Percentiles rank a stretch among this genome's conserved stretches.
These are phyloP conservation scores for Scheffersomyces parashehatae DNA, from an alignment of 1,139 yeast species.

Conservation along the genomic window DNA sequence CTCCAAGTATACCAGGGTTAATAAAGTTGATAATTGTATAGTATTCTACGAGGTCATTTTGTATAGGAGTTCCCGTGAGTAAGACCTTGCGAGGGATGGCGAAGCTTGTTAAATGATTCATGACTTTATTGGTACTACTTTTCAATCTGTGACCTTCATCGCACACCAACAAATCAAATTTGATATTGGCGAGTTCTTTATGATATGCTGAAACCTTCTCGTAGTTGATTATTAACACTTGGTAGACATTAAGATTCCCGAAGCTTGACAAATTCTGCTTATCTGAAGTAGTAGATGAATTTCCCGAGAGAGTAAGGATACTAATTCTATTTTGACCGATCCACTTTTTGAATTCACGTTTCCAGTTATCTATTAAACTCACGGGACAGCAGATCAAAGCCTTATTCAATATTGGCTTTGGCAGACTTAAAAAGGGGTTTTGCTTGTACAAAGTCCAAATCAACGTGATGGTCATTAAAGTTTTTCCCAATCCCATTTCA, in stretches of 20 bases:
- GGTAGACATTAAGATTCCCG: slow-evolving; percentile 70
- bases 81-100: slow-evolving; percentile 60
- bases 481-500: slow-evolving; percentile 97
- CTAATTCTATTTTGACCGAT: slow-evolving; percentile 65
- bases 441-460: slow-evolving; percentile 85
- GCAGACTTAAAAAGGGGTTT: slow-evolving; percentile 49
- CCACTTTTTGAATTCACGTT: slow-evolving; percentile 88
- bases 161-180: slow-evolving; percentile 77
- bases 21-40: slow-evolving; percentile 78
- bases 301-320: slow-evolving; percentile 53
- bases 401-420: slow-evolving; percentile 48
- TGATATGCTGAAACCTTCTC: slow-evolving; percentile 68
- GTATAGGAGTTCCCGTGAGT: slow-evolving; percentile 92
- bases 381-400: slow-evolving; percentile 89
- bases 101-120: slow-evolving; percentile 59
- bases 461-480: slow-evolving; percentile 79
- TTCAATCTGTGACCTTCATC: slow-evolving; percentile 95
- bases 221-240: slow-evolving; percentile 82
- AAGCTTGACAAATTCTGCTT: slow-evolving; percentile 61
- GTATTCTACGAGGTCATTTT: slow-evolving; percentile 85
- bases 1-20: slow-evolving; percentile 81
- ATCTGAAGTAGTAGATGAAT: slow-evolving; percentile 45
- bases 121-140: slow-evolving; percentile 65
- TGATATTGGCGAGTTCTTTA: slow-evolving; percentile 51
- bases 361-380: slow-evolving; percentile 87